phyloP scores from a whole-genome alignment of 2,329 filamentous ascomycete genomes.

The Cordyceps farinosa region DNA sequence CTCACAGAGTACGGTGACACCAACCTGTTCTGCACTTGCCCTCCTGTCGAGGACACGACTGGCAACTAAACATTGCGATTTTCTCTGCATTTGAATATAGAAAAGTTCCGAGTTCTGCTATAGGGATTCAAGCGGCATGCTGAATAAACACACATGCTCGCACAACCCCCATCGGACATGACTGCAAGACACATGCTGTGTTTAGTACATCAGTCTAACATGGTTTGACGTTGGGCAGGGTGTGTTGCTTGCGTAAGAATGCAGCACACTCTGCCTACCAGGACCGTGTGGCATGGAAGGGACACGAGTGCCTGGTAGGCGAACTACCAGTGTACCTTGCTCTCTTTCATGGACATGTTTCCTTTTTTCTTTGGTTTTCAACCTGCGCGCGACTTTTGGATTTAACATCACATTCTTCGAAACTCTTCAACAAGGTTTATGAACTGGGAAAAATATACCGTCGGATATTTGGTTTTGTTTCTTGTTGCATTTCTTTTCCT shows the following conservation, averaged over 20 bases:
- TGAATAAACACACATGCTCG: constrained; percentile 20
- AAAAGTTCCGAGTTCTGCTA: constrained; percentile 11
- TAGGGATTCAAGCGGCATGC: constrained; percentile 16
- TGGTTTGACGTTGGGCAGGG: constrained; percentile 9
- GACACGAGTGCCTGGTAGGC: background rate
- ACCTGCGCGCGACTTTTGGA: constrained; percentile 10
- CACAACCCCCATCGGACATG: constrained; percentile 9
- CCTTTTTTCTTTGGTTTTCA: background rate
- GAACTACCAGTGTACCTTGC: background rate
- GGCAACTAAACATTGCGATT: constrained; percentile 20
- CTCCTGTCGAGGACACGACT: constrained; percentile 68
- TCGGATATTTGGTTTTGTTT: constrained; percentile 5
- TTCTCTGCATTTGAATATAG: constrained; percentile 18
- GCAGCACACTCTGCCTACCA: background rate
- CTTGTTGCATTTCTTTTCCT: constrained; percentile 15
- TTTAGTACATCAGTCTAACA: constrained; percentile 5
- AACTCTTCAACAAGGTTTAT: constrained; percentile 18
- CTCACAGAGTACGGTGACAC: constrained; percentile 75
- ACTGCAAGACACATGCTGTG: constrained; percentile 2
- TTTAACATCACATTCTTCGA: constrained; percentile 9
- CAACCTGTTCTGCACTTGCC: constrained; percentile 93
- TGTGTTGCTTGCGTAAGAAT: constrained; percentile 3
- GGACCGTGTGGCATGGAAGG: background rate
- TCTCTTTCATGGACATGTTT: background rate
- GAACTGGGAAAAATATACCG: constrained; percentile 11